Conservation (phyloP, 2,329 filamentous ascomycete genomes). For the Emmonsia crescens region DNA sequence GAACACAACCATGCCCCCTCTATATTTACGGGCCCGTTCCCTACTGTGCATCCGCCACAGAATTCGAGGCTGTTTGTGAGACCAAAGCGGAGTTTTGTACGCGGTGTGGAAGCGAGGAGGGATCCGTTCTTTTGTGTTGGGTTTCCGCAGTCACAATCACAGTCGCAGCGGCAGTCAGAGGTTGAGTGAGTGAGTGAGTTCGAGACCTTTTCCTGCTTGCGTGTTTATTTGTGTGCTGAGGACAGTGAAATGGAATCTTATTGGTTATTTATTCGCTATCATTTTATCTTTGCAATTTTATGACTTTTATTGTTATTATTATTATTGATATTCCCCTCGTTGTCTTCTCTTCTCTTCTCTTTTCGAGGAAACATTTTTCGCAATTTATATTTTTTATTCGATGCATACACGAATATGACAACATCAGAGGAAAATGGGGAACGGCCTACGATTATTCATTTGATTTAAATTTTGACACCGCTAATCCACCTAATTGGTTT, state of each 20-base stretch:
- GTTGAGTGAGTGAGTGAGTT: neutral
- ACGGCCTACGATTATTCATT: neutral
- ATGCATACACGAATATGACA: neutral
- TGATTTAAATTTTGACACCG: neutral
- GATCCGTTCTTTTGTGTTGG: constrained; percentile 1
- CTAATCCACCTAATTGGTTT: neutral
- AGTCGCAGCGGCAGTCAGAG: neutral
- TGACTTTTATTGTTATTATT: neutral
- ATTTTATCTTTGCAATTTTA: neutral
- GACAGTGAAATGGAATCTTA: neutral
- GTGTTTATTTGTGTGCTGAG: neutral
- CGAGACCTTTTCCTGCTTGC: neutral
- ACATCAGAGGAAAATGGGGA: neutral
- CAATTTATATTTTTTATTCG: neutral
- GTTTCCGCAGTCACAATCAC: neutral
- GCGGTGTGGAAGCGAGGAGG: neutral
- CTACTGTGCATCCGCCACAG: neutral
- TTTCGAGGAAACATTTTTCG: neutral
- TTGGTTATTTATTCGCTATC: neutral
- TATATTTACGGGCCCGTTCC: neutral
- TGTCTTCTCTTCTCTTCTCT: neutral
- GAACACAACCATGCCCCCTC: neutral
- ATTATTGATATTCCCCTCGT: neutral
- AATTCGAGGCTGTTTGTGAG: neutral
- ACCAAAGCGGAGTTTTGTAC: neutral